phyloP scores from a whole-genome alignment of 495 filamentous ascomycete genomes.

The Penicillium soppii region DNA sequence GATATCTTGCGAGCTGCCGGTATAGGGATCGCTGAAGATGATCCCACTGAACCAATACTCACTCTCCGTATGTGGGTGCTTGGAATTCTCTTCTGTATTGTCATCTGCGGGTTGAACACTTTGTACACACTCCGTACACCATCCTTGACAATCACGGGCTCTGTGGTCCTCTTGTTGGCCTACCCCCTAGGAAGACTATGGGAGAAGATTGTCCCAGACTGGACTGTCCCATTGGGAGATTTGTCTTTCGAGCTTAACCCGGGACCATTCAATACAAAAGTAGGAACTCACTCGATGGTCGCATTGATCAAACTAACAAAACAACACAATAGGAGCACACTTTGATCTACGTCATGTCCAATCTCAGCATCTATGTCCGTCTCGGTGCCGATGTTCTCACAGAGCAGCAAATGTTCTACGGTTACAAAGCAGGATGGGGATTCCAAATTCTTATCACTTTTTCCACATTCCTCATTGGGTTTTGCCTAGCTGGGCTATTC shows the following conservation, averaged over 20 bases:
- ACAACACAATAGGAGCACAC: constrained; percentile 66
- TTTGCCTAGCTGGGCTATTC: constrained; percentile 52
- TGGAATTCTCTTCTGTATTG: constrained; percentile 55
- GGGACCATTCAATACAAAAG: constrained; percentile 62
- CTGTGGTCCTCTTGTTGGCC: constrained; percentile 62
- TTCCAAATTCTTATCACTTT: constrained; percentile 45
- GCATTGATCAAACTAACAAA: constrained; percentile 10
- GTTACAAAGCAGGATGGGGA: constrained; percentile 58
- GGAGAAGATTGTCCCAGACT: constrained; percentile 48
- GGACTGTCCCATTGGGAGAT: constrained; percentile 47
- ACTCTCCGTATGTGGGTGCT: constrained; percentile 67
- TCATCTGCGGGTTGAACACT: constrained; percentile 63
- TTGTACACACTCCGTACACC: constrained; percentile 58
- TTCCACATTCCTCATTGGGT: constrained; percentile 51
- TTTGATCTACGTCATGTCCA: constrained; percentile 64
- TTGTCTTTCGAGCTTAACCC: constrained; percentile 57
- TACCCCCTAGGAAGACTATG: constrained; percentile 61
- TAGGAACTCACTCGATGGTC: neutral
- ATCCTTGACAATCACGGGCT: constrained; percentile 55
- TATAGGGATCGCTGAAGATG: constrained; percentile 21
- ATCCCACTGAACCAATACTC: constrained; percentile 42
- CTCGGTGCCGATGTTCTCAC: constrained; percentile 64
- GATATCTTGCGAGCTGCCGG: constrained; percentile 28
- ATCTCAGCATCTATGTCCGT: constrained; percentile 48
- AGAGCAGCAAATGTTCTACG: constrained; percentile 61